These are phyloP conservation scores for Myriosclerotinia scirpicola DNA, from an alignment of 2,329 filamentous ascomycete genomes.

Conservation along the genomic window DNA sequence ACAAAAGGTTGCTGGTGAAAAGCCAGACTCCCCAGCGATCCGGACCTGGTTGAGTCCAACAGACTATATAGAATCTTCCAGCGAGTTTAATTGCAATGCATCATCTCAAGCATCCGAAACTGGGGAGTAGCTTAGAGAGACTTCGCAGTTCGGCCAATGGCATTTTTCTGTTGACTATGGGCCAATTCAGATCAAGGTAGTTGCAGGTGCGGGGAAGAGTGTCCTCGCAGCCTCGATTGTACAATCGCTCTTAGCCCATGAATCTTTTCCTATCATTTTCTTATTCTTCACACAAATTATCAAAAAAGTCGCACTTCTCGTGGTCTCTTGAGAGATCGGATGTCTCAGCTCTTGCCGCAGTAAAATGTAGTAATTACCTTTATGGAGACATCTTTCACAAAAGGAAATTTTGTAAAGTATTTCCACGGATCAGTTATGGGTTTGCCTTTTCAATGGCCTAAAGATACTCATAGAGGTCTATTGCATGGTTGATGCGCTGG, in stretches of 20 bases:
- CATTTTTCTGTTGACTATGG: slow-evolving; percentile 38
- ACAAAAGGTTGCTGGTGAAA: not conserved
- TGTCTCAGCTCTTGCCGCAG: slow-evolving; percentile 40
- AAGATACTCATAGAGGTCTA: slow-evolving; percentile 38
- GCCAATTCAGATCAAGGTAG: slow-evolving; percentile 50
- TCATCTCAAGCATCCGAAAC: slow-evolving; percentile 29
- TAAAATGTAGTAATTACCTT: slow-evolving; percentile 2
- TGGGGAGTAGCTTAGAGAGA: slow-evolving; percentile 31
- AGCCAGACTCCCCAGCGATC: not conserved
- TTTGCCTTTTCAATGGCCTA: slow-evolving; percentile 34
- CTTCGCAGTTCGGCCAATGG: slow-evolving; percentile 29
- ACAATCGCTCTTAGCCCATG: slow-evolving; percentile 6
- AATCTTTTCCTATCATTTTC: slow-evolving; percentile 38
- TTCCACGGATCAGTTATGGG: slow-evolving; percentile 38
- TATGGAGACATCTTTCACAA: not conserved
- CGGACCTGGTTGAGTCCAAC: slow-evolving; percentile 31
- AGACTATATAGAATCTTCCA: slow-evolving; percentile 28
- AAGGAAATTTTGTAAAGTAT: slow-evolving; percentile 24
- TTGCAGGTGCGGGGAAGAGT: slow-evolving; percentile 49
- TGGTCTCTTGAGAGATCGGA: slow-evolving; percentile 40
- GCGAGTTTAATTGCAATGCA: slow-evolving; percentile 31
- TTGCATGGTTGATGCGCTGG: slow-evolving; percentile 52
- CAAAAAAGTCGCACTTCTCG: slow-evolving; percentile 37
- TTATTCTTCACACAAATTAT: slow-evolving; percentile 46
- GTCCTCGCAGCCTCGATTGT: slow-evolving; percentile 40